Percentiles rank a stretch among this genome's conserved stretches.
Conservation (phyloP, 2,329 filamentous ascomycete species). For the Dryadomyces quercus-mongolicae region DNA sequence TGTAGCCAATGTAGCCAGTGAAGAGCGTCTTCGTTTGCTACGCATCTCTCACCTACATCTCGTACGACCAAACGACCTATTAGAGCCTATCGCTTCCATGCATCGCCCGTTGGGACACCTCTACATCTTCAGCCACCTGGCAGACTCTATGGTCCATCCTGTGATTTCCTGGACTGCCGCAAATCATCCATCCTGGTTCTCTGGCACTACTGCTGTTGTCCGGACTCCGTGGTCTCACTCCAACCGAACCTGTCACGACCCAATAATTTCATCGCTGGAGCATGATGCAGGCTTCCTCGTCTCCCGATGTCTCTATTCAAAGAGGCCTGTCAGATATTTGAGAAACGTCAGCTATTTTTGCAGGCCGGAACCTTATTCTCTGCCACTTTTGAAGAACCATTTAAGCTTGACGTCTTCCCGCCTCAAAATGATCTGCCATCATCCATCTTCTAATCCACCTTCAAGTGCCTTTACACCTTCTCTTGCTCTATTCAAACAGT, state of each 20-base stretch:
- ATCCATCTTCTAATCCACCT: background rate
- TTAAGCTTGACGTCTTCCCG: background rate
- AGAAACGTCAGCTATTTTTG: too few species aligned
- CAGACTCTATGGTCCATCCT: too few species aligned
- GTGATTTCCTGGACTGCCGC: too few species aligned
- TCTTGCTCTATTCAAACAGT: background rate
- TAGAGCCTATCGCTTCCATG: constrained; percentile 11
- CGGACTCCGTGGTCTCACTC: constrained; percentile 3
- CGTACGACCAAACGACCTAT: background rate
- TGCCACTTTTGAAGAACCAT: too few species aligned
- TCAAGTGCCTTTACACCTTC: background rate
- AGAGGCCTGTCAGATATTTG: too few species aligned
- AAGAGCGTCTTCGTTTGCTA: background rate
- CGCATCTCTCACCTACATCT: background rate
- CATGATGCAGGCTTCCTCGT: background rate
- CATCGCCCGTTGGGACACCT: background rate
- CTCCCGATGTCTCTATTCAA: too few species aligned
- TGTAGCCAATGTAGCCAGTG: too few species aligned
- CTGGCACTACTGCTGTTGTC: background rate
- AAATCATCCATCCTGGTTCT: background rate
- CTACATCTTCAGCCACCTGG: too few species aligned
- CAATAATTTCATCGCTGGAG: background rate
- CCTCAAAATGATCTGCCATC: background rate
- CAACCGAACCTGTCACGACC: constrained; percentile 6
- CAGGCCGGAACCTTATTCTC: background rate